Conservation (phyloP, 352 stramenopile species). For the Phytophthora boehmeriae region DNA sequence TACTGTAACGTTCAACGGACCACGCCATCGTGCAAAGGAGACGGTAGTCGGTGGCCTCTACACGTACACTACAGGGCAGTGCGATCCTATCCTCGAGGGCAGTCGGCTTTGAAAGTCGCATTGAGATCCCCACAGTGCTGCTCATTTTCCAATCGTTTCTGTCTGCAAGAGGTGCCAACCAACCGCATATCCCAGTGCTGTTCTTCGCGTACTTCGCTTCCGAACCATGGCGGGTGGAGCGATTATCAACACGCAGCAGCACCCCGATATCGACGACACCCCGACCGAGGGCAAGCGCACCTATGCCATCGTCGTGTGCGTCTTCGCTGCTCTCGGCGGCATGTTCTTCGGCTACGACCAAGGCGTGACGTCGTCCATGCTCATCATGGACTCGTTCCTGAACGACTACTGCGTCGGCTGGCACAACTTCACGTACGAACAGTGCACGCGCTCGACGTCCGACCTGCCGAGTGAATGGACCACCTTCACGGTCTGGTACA, state of each 20-base stretch:
- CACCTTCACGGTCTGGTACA: no score
- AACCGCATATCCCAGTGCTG: no score
- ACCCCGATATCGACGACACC: slow-evolving; percentile 8
- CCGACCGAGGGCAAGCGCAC: slow-evolving; percentile 24
- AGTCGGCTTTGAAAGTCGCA: no score
- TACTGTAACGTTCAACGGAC: background rate
- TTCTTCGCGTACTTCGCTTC: background rate
- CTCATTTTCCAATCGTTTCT: no score
- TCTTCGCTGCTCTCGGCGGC: slow-evolving; percentile 13
- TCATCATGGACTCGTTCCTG: slow-evolving; percentile 35
- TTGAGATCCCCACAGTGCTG: no score
- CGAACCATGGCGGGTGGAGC: slow-evolving; percentile 1
- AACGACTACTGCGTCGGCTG: slow-evolving; percentile 20
- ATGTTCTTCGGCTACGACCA: slow-evolving; percentile 24
- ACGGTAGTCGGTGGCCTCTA: background rate
- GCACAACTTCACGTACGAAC: no score
- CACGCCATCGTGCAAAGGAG: background rate
- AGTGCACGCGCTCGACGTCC: no score
- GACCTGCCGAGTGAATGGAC: no score
- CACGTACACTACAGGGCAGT: no score
- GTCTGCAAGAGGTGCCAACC: no score
- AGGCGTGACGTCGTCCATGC: slow-evolving; percentile 25
- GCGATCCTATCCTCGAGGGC: no score
- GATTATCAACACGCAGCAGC: slow-evolving; percentile 5
- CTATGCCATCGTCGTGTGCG: slow-evolving; percentile 24